Conservation (phyloP, 768 basidiomycete genomes). For the Naematelia aurantialba region DNA sequence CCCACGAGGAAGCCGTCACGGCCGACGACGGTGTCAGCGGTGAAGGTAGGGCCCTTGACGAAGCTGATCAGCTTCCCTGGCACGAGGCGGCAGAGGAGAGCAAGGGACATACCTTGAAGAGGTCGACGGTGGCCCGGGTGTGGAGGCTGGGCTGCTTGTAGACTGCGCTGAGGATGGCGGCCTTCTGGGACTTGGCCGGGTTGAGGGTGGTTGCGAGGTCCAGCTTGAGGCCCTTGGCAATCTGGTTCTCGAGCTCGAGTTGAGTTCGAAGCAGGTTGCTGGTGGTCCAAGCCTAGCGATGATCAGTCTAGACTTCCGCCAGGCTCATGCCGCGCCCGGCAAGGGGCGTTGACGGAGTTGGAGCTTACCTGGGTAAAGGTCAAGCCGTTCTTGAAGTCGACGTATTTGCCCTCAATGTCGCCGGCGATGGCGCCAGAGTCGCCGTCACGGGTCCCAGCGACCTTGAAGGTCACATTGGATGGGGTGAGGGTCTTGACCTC, state of each 20-base stretch:
- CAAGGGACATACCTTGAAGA: slow-evolving; percentile 72
- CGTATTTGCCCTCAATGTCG: slow-evolving; percentile 93
- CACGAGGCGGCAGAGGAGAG: background rate
- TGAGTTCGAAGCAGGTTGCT: slow-evolving; percentile 84
- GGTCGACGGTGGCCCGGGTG: slow-evolving; percentile 81
- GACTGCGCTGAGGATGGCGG: slow-evolving; percentile 72
- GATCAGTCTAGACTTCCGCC: too few relatives aligned
- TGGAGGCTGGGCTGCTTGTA: slow-evolving; percentile 97
- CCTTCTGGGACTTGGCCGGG: slow-evolving; percentile 81
- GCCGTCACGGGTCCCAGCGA: slow-evolving; percentile 73
- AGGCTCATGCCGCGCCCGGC: too few relatives aligned
- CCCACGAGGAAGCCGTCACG: slow-evolving; percentile 97
- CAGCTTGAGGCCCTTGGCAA: slow-evolving; percentile 96
- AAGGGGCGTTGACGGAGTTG: background rate
- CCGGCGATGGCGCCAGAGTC: slow-evolving; percentile 71
- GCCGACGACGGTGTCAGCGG: slow-evolving; percentile 88
- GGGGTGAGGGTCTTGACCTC: slow-evolving; percentile 54
- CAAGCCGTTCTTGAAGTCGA: slow-evolving; percentile 85
- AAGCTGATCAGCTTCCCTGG: slow-evolving; percentile 12
- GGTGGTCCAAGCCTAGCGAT: slow-evolving; percentile 77
- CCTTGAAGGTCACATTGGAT: slow-evolving; percentile 89
- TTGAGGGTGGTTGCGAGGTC: slow-evolving; percentile 77
- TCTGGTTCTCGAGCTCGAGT: slow-evolving; percentile 92
- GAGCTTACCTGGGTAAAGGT: slow-evolving; percentile 64
- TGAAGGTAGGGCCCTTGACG: slow-evolving; percentile 87